Evolutionary conservation across 352 stramenopile species (phyloP).

Genomic region (Peronosclerospora sorghi): DNA sequence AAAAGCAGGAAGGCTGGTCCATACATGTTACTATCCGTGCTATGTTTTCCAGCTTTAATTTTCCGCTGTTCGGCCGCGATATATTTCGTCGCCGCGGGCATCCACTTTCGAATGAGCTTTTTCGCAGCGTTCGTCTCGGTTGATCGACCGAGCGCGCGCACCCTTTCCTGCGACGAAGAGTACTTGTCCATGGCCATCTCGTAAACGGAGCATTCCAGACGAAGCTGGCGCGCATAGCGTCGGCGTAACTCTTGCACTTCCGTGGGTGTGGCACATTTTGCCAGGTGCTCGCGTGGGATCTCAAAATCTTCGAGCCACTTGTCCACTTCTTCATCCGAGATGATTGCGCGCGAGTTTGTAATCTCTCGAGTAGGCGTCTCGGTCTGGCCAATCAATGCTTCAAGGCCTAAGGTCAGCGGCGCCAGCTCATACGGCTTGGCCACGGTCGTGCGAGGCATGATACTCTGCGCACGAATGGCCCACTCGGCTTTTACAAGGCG

Average conservation of each 20-base stretch:
- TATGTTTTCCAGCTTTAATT: conserved; percentile 41
- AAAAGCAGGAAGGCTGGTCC: conserved; percentile 55
- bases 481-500: conserved; percentile 40
- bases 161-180: conserved; percentile 32
- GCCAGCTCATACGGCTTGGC: conserved; percentile 26
- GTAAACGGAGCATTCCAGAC: conserved; percentile 70
- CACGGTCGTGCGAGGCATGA: conserved; percentile 38
- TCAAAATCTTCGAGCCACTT: conserved; percentile 55
- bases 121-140: conserved; percentile 51
- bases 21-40: conserved; percentile 65
- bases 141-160: conserved; percentile 32
- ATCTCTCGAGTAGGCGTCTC: conserved; percentile 5
- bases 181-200: conserved; percentile 72
- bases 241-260: conserved; percentile 48
- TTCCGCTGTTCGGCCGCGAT: conserved; percentile 43
- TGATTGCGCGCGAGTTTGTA: conserved; percentile 25
- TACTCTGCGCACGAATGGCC: conserved; percentile 38
- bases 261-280: conserved; percentile 31
- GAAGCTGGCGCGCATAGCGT: conserved; percentile 62
- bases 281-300: conserved; percentile 38
- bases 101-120: conserved; percentile 54
- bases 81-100: conserved; percentile 25
- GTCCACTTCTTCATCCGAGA: conserved; percentile 61
- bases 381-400: conserved; percentile 7
- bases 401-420: conserved; percentile 13